phyloP scores from a whole-genome alignment of 495 filamentous ascomycete species.

The Trichoderma gamsii region DNA sequence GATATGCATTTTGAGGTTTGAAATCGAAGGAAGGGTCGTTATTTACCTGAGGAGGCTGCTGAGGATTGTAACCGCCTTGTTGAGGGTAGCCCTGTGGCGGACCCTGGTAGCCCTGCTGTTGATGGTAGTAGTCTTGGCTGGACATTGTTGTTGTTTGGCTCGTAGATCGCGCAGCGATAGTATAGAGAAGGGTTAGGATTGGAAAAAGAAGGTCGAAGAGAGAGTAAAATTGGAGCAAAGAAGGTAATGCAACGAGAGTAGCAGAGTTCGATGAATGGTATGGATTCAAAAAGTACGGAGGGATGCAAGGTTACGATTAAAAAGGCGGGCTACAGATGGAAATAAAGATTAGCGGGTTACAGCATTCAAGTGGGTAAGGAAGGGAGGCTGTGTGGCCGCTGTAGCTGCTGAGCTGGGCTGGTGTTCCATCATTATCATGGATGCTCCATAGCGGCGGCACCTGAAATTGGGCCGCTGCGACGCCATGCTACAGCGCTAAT shows the following conservation, averaged over 20 bases:
- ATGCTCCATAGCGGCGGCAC: neutral
- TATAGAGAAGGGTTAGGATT: neutral
- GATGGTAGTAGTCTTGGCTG: constrained; percentile 42
- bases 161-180: neutral
- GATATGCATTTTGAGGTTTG: neutral
- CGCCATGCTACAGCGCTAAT: neutral
- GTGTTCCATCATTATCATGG: no score
- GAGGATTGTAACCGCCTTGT: constrained; percentile 22
- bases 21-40: neutral
- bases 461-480: neutral
- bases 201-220: neutral
- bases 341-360: constrained; percentile 10
- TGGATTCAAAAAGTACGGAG: neutral
- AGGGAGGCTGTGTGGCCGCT: neutral
- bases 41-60: constrained; percentile 35
- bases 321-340: constrained; percentile 7
- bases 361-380: constrained; percentile 16
- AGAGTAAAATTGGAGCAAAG: neutral
- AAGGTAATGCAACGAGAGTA: neutral
- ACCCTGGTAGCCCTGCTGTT: constrained; percentile 20
- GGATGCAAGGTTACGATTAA: neutral
- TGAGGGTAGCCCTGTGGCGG: neutral
- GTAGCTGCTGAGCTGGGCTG: neutral
- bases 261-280: neutral
- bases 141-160: constrained; percentile 32